A percentile compares a stretch with the other conserved stretches of the same genome.
These are phyloP conservation scores for Copromyces sp. DNA, from an alignment of 495 filamentous ascomycete species.

Conservation along the genomic window DNA sequence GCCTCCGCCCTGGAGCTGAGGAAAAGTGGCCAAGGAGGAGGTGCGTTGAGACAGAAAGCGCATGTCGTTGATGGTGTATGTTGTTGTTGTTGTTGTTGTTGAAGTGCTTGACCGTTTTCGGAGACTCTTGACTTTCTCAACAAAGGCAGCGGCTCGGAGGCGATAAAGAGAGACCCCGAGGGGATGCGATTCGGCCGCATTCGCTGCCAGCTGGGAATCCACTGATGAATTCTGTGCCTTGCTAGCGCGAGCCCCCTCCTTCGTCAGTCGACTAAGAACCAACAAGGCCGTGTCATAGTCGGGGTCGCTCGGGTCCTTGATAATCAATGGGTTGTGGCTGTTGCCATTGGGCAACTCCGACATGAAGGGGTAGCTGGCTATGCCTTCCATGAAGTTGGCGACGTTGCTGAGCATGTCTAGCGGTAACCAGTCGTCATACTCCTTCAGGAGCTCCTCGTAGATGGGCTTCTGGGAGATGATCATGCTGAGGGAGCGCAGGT, in stretches of 20 bases:
- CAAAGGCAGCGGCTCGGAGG: background rate
- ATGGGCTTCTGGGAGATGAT: slow-evolving; percentile 3
- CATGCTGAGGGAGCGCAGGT: slow-evolving; percentile 2
- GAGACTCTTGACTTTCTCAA: background rate
- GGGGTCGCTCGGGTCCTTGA: background rate
- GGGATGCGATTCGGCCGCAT: background rate
- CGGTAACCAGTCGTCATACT: slow-evolving; percentile 6
- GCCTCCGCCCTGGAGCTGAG: background rate
- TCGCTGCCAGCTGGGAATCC: background rate
- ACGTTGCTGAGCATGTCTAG: slow-evolving; percentile 8
- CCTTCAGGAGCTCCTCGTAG: slow-evolving; percentile 7
- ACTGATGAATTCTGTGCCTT: background rate
- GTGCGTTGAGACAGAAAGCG: slow-evolving; percentile 1
- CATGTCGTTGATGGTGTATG: slow-evolving; percentile 11
- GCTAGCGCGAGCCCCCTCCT: background rate
- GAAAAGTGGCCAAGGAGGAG: slow-evolving; percentile 5
- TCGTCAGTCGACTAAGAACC: background rate
- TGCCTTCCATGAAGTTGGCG: slow-evolving; percentile 11
- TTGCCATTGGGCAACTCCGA: background rate
- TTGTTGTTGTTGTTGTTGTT: no score
- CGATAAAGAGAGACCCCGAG: background rate
- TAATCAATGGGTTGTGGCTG: background rate
- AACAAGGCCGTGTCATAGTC: slow-evolving; percentile 4
- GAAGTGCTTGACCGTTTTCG: background rate
- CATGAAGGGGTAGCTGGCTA: slow-evolving; percentile 14